Evolutionary conservation across 2,329 filamentous ascomycete species (phyloP), one percentile per base, ranked within the genome.

Genomic region (Monilinia fructicola): DNA sequence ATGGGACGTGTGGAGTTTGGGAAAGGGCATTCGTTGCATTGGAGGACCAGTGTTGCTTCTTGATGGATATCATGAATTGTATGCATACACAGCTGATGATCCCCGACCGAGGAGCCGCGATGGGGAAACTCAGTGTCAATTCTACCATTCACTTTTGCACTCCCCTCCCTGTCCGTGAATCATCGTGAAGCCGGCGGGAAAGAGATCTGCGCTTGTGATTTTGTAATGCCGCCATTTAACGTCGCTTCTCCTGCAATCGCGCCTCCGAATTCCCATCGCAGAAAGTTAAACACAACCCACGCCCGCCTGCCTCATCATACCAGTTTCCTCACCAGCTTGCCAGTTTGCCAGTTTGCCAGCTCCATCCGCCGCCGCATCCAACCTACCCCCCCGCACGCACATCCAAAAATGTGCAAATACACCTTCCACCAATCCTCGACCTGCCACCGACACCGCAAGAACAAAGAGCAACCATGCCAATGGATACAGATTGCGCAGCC

Each of bases 401-500:
- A 50, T 21, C 21, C 4, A 4, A 26, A 50, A 50, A 61, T 61
- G 58, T 61, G 58, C 44, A 61, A 61, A 61, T 61, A 61, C 46
- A 61, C 31, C n/a, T 61, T 61, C 14, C n/a, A 61, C 58, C 58
- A 61, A 26, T 50, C 58, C 14, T 50, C 44, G 21, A 50, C 58
- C 58, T 61, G 58, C 58, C 31, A 59, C 26, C 23, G 28, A 26
- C 40, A 44, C 12, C 55, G 46, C 28, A 38, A 26, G 50, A 2
- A 21, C 9, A 61, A 48, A 50, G 11, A 23, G 14, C 58, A 60
- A 35, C 38, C 55, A 16, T 66, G 64, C 38, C 58, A 66, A 61
- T 66, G 64, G 64, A 40, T 66, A 23, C 55, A 66, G 38, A 66
- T 66, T 4, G 54, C 35, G 2, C 55, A 44, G 18, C 55, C 64